Base-by-base conservation (phyloP, 495 filamentous ascomycete species). In the Penicillium lagena region DNA sequence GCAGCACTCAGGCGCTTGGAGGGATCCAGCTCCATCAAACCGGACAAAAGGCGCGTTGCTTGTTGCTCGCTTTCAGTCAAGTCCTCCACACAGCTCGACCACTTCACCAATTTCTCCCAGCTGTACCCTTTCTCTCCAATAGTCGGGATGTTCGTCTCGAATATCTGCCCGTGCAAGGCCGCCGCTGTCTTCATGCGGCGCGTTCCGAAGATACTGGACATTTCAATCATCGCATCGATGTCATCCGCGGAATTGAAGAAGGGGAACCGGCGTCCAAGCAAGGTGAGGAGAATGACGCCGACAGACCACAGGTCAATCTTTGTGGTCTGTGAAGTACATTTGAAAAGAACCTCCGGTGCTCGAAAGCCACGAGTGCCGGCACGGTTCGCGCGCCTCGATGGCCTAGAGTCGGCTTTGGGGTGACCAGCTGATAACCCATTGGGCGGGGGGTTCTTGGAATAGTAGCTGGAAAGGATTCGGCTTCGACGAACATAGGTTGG, bases 221-320 rank as follows among this genome's bases (percentile, higher is more conserved):
- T 93, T 61, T 98, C 93, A 44, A 98, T 89, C 77, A 95, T 85
- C 27, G 94, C 93, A 55, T 98, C 93, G 39, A 98, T 80, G 51
- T 98, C 93, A 59, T 98, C 93, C 10, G 89, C 83, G 32, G 86
- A 91, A 67, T 98, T 95, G 75, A 98, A 98, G 70, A 98, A 98
- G 34, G 93, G 93, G 52, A 98, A 98, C 7, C 93, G 85, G 40
- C 81, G 82, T 11, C 87, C 86, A 8, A 98, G 75, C 37, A 98
- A 81, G 1, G 93, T 97, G 10, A 98, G 70, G 1, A 98, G 79
- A 46, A 97, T 94, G 7, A 98, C 89, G 14, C 93, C 93, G 0
- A 83, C 90, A 11, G 89, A 95, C 93, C 93, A 98, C 55, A 98
- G 85, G 62, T 98, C 93, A 51, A 98, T 91, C 60, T 88, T 89